Base-by-base conservation (phyloP, 805 yeast genomes). In the Isabelozyma pseudorhagii region DNA sequence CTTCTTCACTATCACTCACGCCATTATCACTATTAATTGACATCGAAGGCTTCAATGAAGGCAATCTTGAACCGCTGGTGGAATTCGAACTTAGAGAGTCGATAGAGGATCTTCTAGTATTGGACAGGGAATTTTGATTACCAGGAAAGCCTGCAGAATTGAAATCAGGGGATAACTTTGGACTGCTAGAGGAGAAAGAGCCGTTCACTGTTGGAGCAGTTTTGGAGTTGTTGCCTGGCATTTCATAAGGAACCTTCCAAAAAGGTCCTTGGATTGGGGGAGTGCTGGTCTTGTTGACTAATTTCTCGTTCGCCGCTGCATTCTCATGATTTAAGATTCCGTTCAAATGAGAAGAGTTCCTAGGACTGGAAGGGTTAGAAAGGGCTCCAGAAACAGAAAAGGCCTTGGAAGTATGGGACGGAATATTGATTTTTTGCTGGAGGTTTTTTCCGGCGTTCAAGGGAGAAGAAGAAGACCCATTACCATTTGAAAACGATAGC, bases 221-320 rank as follows among this genome's bases (percentile, higher is more conserved):
- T 17, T 40, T 54, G 8, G 59, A 42, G 39, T 21, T 28, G 11
- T 54, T 46, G 45, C 57, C 48, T 0, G 84, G 83, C 77, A 80
- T 75, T 52, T 80, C 83, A 57, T 79, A 79, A 6, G 85, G 85
- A 4, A 80, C 85, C 56, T 80, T 82, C 86, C 86, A 82, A 62
- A 82, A 80, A 8, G 78, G 79, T 8, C 68, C 69, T 51, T 68
- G 74, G 40, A 72, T 64, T 18, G 71, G 71, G 5, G 74, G 64
- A 21, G 63, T 56, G 34, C 52, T 56, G 34, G 48, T 51, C 39
- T 40, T 49, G 10, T 9, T 9, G 46, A 38, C 15, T 29, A 40
- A 45, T 6, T 45, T 44, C n/a, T n/a, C 34, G 17, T 42, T 45
- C 10, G 36, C 36, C 4, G n/a, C 36, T 10, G 36, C 36, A 31